Base-by-base conservation (phyloP, 2,329 filamentous ascomycete species). In the Emmonsia crescens region DNA sequence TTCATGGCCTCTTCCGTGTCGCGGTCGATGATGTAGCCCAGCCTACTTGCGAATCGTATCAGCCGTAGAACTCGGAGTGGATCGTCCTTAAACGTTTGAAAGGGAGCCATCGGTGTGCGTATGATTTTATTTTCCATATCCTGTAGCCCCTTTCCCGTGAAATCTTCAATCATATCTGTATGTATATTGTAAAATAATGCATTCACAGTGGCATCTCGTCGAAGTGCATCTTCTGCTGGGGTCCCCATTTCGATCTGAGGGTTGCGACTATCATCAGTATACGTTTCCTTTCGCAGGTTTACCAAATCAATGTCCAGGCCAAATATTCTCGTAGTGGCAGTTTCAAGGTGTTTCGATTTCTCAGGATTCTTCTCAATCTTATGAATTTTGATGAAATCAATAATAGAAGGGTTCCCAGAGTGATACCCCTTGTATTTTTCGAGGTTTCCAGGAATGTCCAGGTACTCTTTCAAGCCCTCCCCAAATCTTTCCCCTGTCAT, bases 291-390 rank as follows among this genome's bases (percentile, higher is more conserved):
- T 54, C 93, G 84, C 55, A 97, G 79, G 72, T 97, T 99, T 68
- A 99, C 94, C 70, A 99, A 86, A 72, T 99, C 93, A 56, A 96
- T 83, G 70, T 97, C 93, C 57, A 95, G 81, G 0, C 89, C 91
- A 69, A 96, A 86, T 62, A 97, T 85, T 66, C 82, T 88, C 29
- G 89, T 91, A 10, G 91, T 96, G 57, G 91, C 89, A 0, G 93
- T 97, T 75, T 96, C 93, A 16, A 97, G 83, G 72, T 97, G 90
- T 76, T 97, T 97, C 24, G 91, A 96, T 77, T 96, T 96, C 70
- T 96, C 91, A 0, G 92, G 93, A 72, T 97, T 97, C 62, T 88
- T 88, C 59, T 88, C 87, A 67, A 96, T 93, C 74, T 91, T 95
- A 79, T 96, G 88, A 38, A 96, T 80, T 65, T 84, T 87, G 57